These are phyloP conservation scores for Eucalyptus guilfoylei DNA, from an alignment of 345 rosid species.

Conservation along the genomic window DNA sequence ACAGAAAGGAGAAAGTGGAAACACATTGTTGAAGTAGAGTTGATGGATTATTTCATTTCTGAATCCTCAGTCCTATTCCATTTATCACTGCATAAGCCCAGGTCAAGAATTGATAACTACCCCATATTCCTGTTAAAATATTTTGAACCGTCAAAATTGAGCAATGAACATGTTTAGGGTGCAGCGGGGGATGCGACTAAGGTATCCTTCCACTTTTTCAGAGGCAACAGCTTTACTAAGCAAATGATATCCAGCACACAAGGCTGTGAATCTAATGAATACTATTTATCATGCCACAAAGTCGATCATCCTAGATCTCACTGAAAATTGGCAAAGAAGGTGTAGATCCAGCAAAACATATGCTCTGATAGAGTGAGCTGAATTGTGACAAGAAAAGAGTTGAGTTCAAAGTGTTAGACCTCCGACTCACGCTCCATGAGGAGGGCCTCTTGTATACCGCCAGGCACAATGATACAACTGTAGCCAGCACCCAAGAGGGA, in stretches of 20 bases:
- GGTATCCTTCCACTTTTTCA: background rate
- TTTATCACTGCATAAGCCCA: background rate
- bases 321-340: background rate
- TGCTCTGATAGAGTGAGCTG: background rate
- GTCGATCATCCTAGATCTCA: background rate
- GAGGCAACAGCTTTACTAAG: background rate
- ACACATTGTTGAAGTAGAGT: background rate
- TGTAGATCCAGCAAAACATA: background rate
- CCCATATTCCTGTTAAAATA: background rate
- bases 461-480: conserved; percentile 74
- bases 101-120: background rate
- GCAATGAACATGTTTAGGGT: background rate
- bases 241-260: background rate
- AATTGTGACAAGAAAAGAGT: background rate
- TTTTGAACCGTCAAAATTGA: background rate
- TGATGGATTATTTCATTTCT: background rate
- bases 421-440: conserved; percentile 57
- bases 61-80: background rate
- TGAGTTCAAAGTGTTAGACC: conserved; percentile 15
- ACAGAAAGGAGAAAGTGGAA: background rate
- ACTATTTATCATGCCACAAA: background rate
- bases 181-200: background rate
- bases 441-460: conserved; percentile 83
- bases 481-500: conserved; percentile 59
- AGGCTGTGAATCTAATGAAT: background rate